Conservation (phyloP, 768 basidiomycete genomes). For the Phlegmacium glaucopus region DNA sequence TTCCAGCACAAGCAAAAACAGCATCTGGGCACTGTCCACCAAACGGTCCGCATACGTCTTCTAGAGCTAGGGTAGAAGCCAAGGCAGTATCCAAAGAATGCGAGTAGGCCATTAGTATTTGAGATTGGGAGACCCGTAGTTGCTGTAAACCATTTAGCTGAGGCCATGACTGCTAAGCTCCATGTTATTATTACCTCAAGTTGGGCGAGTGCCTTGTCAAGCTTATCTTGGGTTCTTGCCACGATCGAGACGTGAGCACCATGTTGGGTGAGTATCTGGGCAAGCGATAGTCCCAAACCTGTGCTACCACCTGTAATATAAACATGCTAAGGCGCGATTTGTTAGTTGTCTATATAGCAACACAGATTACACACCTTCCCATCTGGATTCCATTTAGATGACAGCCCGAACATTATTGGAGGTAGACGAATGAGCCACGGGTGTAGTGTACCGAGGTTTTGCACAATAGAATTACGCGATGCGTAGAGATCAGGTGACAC, state of each 20-base stretch:
- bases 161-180: too few species aligned
- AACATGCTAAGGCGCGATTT: slow-evolving; percentile 56
- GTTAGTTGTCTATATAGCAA: neutral
- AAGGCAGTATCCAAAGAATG: slow-evolving; percentile 54
- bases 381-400: slow-evolving; percentile 13
- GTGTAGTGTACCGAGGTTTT: too few species aligned
- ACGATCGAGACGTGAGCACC: slow-evolving; percentile 88
- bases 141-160: slow-evolving; percentile 32
- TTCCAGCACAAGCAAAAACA: slow-evolving; percentile 78
- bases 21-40: slow-evolving; percentile 67
- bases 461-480: too few species aligned
- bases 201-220: slow-evolving; percentile 55
- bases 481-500: too few species aligned
- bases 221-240: slow-evolving; percentile 63
- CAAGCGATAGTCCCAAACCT: slow-evolving; percentile 77
- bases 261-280: slow-evolving; percentile 55
- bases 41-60: slow-evolving; percentile 52
- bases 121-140: slow-evolving; percentile 48
- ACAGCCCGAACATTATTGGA: slow-evolving; percentile 6
- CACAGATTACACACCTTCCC: slow-evolving; percentile 7
- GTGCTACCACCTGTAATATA: slow-evolving; percentile 84
- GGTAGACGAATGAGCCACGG: too few species aligned
- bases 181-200: slow-evolving; percentile 57
- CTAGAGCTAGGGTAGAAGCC: slow-evolving; percentile 58
- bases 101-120: slow-evolving; percentile 64